Base-by-base conservation (phyloP, 1,284 basidiomycete species). In the Neolentinus lepideus region DNA sequence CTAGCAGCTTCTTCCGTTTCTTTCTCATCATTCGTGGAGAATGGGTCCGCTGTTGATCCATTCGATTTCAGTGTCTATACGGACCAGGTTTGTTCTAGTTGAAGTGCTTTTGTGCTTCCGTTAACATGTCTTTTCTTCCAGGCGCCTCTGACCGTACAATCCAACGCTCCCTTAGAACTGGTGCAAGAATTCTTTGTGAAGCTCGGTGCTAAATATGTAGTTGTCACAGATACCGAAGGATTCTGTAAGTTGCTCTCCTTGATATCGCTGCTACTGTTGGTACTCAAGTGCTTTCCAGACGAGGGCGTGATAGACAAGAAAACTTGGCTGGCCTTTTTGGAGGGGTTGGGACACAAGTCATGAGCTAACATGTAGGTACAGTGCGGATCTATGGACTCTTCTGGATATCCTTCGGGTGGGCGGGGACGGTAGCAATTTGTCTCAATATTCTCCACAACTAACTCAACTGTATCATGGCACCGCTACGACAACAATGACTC, bases 301-400 rank as follows among this genome's bases (percentile, higher is more conserved):
- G 85, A 89, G 64, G 95, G 95, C 4, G 77, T 95, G 10, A 89
- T 98, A 57, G 90, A 94, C 69, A 97, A 97, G 78, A 95, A 95
- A 71, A 83, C 83, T 1, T 97, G 92, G 92, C 78, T 95, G 24
- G 85, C 80, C 4, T 94, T 94, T 73, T 71, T 95, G 31, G 81
- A 76, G 54, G 81, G 85, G 63, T 69, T 93, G 43, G 88, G 90
- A 60, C 81, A 81, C 60, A 81, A 24, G 3, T 29, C 22, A 9
- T 50, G n/a, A 43, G 16, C 33, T n/a, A n/a, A n/a, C n/a, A n/a
- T n/a, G n/a, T n/a, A 12, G 29, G 29, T 31, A 31, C 29, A 31
- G n/a, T n/a, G n/a, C n/a, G n/a, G n/a, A n/a, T n/a, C n/a, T 31
- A 12, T 31, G 29, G 29, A 31, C 29, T 31, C 29, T 31, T 4